These are phyloP conservation scores for Eutrema salsugineum DNA, from an alignment of 441 rosid species.

Conservation along the genomic window DNA sequence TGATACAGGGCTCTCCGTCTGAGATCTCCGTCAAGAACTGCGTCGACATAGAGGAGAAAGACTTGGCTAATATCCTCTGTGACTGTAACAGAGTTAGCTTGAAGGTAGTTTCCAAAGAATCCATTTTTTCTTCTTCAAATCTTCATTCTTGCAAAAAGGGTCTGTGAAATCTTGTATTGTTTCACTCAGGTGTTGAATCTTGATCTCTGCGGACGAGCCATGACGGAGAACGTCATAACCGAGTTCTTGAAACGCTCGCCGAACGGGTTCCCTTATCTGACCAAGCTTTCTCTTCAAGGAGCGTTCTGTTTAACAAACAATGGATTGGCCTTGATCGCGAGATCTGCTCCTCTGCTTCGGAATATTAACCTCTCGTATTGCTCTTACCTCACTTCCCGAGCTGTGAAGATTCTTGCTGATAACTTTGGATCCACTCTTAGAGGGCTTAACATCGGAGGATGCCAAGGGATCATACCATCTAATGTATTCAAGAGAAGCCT, in stretches of 20 bases:
- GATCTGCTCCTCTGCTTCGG: slow-evolving; percentile 39
- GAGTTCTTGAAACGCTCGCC: slow-evolving; percentile 28
- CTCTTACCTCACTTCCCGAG: slow-evolving; percentile 34
- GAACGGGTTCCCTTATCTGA: slow-evolving; percentile 30
- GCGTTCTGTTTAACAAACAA: slow-evolving; percentile 40
- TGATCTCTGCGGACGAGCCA: slow-evolving; percentile 39
- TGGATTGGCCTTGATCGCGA: slow-evolving; percentile 26
- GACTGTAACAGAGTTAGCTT: slow-evolving; percentile 31
- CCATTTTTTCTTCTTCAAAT: background rate
- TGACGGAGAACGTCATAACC: slow-evolving; percentile 29
- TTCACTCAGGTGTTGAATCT: slow-evolving; percentile 43
- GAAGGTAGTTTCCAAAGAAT: slow-evolving; percentile 18
- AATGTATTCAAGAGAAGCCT: slow-evolving; percentile 26
- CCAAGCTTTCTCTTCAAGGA: slow-evolving; percentile 40
- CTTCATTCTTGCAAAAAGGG: background rate
- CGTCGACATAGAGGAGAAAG: slow-evolving; percentile 27
- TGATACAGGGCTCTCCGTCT: slow-evolving; percentile 33
- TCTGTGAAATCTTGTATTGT: background rate
- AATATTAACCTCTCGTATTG: slow-evolving; percentile 44
- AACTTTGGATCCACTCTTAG: slow-evolving; percentile 34
- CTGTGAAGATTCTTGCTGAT: slow-evolving; percentile 31
- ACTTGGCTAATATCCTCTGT: slow-evolving; percentile 33
- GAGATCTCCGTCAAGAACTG: slow-evolving; percentile 35
- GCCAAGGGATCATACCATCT: slow-evolving; percentile 34
- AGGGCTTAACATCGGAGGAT: slow-evolving; percentile 47